Base-by-base conservation (phyloP, 2,329 filamentous ascomycete genomes). In the Sporothrix pallida region DNA sequence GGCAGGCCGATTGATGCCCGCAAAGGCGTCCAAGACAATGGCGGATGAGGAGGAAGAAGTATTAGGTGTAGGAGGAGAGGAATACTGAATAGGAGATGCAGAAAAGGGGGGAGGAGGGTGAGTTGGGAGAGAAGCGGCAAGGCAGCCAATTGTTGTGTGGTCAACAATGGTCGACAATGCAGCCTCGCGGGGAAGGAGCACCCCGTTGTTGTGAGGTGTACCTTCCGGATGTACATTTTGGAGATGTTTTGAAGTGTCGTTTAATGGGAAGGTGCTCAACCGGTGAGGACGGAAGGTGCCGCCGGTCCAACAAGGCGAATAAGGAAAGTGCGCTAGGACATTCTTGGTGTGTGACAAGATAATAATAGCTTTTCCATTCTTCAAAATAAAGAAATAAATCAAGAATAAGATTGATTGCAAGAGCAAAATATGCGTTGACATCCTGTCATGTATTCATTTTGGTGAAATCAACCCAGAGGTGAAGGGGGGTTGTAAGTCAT, bases 141-240 rank as follows among this genome's bases (percentile, higher is more conserved):
- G 15, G 67, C 26, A 67, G 62, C 62, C 12, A 13, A 67, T 48
- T 54, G 67, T 69, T 69, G 67, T 37, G 17, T 69, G 67, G 67
- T 54, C 67, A 69, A 69, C 67, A 56, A 54, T 54, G 26, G 44
- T 17, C 1, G 44, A 8, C 17, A 37, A 52, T 13, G 20, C 4
- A 31, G 46, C 7, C n/a, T n/a, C 6, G 46, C 44, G 26, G 48
- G 17, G 67, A 69, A 69, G 67, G 67, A 12, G 67, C 67, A 20
- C 26, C 48, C 9, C 48, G 46, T 13, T 4, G 8, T 46, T 17
- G 23, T 26, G 23, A 12, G 2, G 17, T 48, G 23, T 20, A 23
- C 23, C 65, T 68, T 52, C 48, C 65, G 23, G 4, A 15, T 52
- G 15, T 42, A 9, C 23, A 52, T 46, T n/a, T 26, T 26, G 8